Base-by-base conservation (phyloP, 176 grass and related monocot species). In the Secale cereale region DNA sequence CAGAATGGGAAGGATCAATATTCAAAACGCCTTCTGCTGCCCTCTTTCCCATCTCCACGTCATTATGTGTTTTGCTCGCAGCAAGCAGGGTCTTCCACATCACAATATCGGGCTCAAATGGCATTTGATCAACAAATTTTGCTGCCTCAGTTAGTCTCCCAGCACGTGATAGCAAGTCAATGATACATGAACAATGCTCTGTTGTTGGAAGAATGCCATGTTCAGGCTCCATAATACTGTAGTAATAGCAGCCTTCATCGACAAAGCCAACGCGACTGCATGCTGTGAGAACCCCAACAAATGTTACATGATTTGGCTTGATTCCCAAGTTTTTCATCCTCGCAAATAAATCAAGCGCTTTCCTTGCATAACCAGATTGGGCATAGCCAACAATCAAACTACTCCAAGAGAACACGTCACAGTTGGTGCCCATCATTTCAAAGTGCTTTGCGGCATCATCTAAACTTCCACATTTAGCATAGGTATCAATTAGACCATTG, bases 331-430 rank as follows among this genome's bases (percentile, higher is more conserved):
- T 82, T 80, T 76, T 91, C 88, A 94, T 98, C 78, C 60, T 68
- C 3, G 57, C 30, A 91, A 98, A 91, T 33, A 88, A 83, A 63
- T 92, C 70, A 59, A 95, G 78, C 9, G 90, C 91, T 81, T 94
- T 78, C 70, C 36, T 87, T 59, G 81, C 89, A 84, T 90, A 77
- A 45, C 93, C 97, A 92, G 87, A 87, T 76, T 98, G 82, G 27
- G 96, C 91, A 90, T 98, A 94, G 17, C 93, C 96, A 82, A 94
- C 72, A 92, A 95, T 94, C 86, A 94, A 87, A 36, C 87, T 94
- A 80, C 94, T 98, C 93, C 96, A 98, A 61, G 96, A 98, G 35
- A 91, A 90, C 14, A 88, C 74, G 84, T 98, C 91, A 50, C 70
- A 62, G 16, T 81, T 73, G 28, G 59, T 77, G 35, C 36, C 80